phyloP scores from a whole-genome alignment of 148 eudicot species.

The Pouteria glomerata region DNA sequence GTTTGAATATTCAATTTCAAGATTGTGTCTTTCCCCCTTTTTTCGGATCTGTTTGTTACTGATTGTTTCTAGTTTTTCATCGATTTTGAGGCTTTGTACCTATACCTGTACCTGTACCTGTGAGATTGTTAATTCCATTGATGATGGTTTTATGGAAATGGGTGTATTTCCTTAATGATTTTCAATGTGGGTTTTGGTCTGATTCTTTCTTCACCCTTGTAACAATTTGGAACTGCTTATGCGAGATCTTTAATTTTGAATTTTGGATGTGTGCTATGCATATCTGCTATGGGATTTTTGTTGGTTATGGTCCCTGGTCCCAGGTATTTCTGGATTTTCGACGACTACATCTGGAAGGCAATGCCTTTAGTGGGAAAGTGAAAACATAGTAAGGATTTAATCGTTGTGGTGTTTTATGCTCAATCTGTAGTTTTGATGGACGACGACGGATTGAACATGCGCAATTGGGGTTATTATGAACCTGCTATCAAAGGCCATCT shows the following conservation, averaged over 20 bases:
- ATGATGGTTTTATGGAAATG: not conserved
- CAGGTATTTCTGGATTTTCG: not conserved
- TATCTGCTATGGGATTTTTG: not conserved
- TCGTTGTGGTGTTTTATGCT: not conserved
- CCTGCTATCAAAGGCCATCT: slow-evolving; percentile 36
- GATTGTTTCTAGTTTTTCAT: not conserved
- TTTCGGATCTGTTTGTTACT: not conserved
- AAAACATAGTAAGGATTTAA: slow-evolving; percentile 2
- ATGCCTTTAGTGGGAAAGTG: not conserved
- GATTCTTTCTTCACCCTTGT: not conserved
- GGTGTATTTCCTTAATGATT: not conserved
- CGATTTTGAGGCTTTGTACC: not conserved
- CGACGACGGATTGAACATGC: slow-evolving; percentile 42
- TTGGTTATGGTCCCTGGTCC: not conserved
- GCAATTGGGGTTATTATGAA: slow-evolving; percentile 57
- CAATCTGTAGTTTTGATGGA: slow-evolving; percentile 44
- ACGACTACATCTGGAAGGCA: not conserved
- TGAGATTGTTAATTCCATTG: not conserved
- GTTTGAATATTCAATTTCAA: not conserved
- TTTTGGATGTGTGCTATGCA: not conserved
- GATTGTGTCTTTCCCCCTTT: not conserved
- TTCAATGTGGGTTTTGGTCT: not conserved
- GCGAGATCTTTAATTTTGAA: not conserved
- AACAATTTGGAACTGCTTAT: not conserved
- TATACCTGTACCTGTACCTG: too few relatives aligned